These are phyloP conservation scores for Bauhinia variegata DNA, from an alignment of 306 rosid species.

Conservation along the genomic window DNA sequence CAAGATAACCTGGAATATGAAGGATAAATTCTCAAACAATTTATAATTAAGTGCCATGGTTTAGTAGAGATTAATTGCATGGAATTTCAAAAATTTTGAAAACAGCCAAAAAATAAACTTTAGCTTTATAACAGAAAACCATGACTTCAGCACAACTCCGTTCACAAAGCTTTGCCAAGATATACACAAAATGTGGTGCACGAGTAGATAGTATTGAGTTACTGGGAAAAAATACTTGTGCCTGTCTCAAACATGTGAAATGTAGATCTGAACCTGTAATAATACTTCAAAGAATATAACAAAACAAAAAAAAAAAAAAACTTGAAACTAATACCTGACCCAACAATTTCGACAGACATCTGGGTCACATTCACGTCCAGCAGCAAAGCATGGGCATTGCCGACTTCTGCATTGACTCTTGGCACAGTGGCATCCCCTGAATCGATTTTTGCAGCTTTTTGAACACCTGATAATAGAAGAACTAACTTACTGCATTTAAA, in stretches of 20 bases:
- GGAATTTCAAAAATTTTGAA: background rate
- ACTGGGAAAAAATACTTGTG: background rate
- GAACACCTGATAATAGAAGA: conserved; percentile 63
- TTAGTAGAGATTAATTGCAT: no score
- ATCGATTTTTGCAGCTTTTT: conserved; percentile 75
- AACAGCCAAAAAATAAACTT: conserved; percentile 17
- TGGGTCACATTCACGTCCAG: conserved; percentile 87
- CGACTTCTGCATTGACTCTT: conserved; percentile 91
- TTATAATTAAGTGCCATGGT: no score
- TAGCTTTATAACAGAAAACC: background rate
- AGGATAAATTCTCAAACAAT: no score
- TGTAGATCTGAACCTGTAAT: conserved; percentile 22
- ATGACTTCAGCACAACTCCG: background rate
- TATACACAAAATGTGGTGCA: background rate
- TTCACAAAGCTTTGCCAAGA: conserved; percentile 9
- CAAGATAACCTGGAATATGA: no score
- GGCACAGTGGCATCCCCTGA: conserved; percentile 85
- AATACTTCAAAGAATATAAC: conserved; percentile 10
- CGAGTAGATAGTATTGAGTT: background rate
- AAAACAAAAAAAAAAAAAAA: no score
- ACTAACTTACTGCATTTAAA: conserved; percentile 7
- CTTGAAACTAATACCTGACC: conserved; percentile 63
- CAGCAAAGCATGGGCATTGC: conserved; percentile 93
- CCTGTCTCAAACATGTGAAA: conserved; percentile 15
- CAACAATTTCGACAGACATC: conserved; percentile 96